phyloP scores from a whole-genome alignment of 768 basidiomycete species.

The Collybiopsis confluens region DNA sequence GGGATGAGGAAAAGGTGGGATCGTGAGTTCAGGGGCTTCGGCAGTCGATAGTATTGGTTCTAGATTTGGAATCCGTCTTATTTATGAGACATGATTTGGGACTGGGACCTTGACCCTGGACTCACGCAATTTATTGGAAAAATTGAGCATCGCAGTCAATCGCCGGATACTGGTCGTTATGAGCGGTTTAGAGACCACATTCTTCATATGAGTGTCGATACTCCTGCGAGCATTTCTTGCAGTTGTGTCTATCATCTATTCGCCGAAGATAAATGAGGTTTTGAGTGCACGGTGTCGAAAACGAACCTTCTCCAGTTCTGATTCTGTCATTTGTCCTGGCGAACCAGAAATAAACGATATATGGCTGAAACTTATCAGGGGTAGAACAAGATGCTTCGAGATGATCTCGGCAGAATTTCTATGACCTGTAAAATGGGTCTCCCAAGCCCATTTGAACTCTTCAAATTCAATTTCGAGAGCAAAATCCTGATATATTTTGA shows the following conservation, averaged over 20 bases:
- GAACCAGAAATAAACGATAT: constrained; percentile 59
- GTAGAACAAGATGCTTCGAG: constrained; percentile 74
- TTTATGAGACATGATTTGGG: constrained; percentile 13
- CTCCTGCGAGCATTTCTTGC: constrained; percentile 67
- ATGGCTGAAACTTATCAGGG: constrained; percentile 68
- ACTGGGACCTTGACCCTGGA: constrained; percentile 15
- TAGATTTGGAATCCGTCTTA: constrained; percentile 29
- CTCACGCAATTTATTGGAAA: constrained; percentile 62
- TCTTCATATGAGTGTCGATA: constrained; percentile 67
- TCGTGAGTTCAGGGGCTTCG: constrained; percentile 40
- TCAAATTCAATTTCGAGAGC: constrained; percentile 57
- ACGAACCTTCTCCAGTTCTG: constrained; percentile 64
- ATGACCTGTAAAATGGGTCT: constrained; percentile 60
- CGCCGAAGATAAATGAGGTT: too few species aligned
- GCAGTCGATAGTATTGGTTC: constrained; percentile 47
- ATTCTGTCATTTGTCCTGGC: constrained; percentile 49
- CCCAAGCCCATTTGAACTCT: constrained; percentile 77
- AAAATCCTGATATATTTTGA: constrained; percentile 46
- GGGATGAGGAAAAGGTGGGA: constrained; percentile 12
- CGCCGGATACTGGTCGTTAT: constrained; percentile 64
- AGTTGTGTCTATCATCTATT: constrained; percentile 70
- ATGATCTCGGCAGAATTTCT: constrained; percentile 66
- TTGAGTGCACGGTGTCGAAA: neutral
- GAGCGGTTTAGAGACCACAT: constrained; percentile 66
- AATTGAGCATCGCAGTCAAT: constrained; percentile 70